Conservation (phyloP, 1,139 yeast genomes). For the Hansenula lynferdii region DNA sequence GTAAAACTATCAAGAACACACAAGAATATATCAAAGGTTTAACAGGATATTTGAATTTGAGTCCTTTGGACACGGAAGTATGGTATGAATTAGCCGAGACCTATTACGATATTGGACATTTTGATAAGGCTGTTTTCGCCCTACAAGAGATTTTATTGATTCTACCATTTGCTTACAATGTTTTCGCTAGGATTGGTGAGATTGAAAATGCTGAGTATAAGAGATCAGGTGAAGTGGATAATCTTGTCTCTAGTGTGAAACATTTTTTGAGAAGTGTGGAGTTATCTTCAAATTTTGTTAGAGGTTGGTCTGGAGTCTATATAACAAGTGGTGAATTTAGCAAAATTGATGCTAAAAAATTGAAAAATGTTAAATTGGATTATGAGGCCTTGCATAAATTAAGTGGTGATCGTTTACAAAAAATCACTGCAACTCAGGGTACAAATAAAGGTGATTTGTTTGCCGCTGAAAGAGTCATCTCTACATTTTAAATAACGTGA, state of each 20-base stretch:
- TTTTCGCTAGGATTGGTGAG: conserved; percentile 63
- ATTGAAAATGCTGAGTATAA: conserved; percentile 15
- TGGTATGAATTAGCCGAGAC: conserved; percentile 74
- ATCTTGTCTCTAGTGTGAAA: conserved; percentile 29
- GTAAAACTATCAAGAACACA: conserved; percentile 21
- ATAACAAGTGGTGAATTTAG: conserved; percentile 31
- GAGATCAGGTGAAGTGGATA: conserved; percentile 7
- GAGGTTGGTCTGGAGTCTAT: conserved; percentile 76
- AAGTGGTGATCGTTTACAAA: conserved; percentile 30
- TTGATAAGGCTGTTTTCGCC: conserved; percentile 61
- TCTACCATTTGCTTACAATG: conserved; percentile 69
- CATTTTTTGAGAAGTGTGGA: conserved; percentile 70
- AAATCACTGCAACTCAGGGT: conserved; percentile 27
- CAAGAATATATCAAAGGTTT: conserved; percentile 24
- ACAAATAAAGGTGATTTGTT: conserved; percentile 28
- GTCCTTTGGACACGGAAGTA: conserved; percentile 67
- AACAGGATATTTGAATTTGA: conserved; percentile 24
- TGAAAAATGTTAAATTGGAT: conserved; percentile 10
- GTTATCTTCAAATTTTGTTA: conserved; percentile 59
- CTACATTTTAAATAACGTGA: neutral
- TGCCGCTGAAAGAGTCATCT: conserved; percentile 26
- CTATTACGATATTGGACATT: conserved; percentile 57
- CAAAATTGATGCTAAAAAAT: conserved; percentile 15
- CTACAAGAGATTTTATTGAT: conserved; percentile 64
- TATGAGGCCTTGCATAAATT: conserved; percentile 26